Conservation (phyloP, 306 rosid species). For the Trifolium fragiferum region DNA sequence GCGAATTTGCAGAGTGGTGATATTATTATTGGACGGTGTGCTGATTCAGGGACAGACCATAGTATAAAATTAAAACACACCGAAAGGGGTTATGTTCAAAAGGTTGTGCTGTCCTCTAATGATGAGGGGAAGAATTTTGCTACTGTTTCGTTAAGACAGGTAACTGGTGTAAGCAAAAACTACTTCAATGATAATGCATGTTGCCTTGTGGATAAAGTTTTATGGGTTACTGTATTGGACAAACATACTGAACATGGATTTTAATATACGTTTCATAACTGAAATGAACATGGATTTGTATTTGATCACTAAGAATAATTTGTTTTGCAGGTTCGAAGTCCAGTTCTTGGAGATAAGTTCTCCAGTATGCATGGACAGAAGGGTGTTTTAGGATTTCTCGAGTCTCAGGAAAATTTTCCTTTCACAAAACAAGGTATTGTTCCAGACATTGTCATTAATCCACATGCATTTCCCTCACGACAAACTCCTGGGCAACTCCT, state of each 20-base stretch:
- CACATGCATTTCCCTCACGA: slow-evolving; percentile 96
- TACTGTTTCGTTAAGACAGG: slow-evolving; percentile 96
- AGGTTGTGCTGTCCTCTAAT: slow-evolving; percentile 88
- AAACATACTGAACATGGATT: slow-evolving; percentile 22
- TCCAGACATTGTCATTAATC: slow-evolving; percentile 96
- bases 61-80: slow-evolving; percentile 92
- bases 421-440: slow-evolving; percentile 91
- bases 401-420: slow-evolving; percentile 92
- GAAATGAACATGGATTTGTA: slow-evolving; percentile 33
- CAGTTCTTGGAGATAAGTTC: slow-evolving; percentile 95
- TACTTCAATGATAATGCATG: slow-evolving; percentile 5
- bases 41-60: slow-evolving; percentile 90
- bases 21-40: slow-evolving; percentile 81
- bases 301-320: slow-evolving; percentile 10
- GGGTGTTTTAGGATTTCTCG: slow-evolving; percentile 94
- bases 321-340: slow-evolving; percentile 83
- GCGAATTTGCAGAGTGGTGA: slow-evolving; percentile 93
- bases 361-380: slow-evolving; percentile 99
- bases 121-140: slow-evolving; percentile 95
- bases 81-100: slow-evolving; percentile 92
- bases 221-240: slow-evolving; percentile 10
- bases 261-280: slow-evolving; percentile 35
- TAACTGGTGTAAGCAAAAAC: slow-evolving; percentile 35
- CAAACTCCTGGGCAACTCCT: slow-evolving; percentile 98
- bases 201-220: not conserved